phyloP scores from a whole-genome alignment of 73 alveolate genomes.

The Tetrahymena elliotti region DNA sequence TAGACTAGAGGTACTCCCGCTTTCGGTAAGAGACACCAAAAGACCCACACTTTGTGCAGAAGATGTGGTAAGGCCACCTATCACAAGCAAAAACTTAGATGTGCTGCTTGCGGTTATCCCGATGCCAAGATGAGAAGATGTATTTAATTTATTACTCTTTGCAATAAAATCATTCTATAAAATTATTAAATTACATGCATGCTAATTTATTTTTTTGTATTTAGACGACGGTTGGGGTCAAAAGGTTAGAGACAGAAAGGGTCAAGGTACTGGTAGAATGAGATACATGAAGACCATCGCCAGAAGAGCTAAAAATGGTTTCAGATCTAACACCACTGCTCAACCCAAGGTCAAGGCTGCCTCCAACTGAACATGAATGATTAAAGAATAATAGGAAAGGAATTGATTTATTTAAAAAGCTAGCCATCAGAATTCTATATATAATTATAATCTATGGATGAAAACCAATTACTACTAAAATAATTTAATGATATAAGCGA shows the following conservation, averaged over 20 bases:
- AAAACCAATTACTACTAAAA: background rate
- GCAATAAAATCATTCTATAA: background rate
- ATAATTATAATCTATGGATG: background rate
- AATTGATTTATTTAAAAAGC: background rate
- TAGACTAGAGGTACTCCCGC: slow-evolving; percentile 80
- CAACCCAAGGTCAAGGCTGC: slow-evolving; percentile 37
- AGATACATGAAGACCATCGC: slow-evolving; percentile 67
- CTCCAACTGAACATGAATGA: background rate
- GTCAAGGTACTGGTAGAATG: slow-evolving; percentile 82
- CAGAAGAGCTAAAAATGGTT: slow-evolving; percentile 84
- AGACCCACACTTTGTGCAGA: slow-evolving; percentile 78
- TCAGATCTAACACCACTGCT: slow-evolving; percentile 73
- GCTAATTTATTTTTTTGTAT: background rate
- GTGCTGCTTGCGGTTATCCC: slow-evolving; percentile 67
- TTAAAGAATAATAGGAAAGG: background rate
- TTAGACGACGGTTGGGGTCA: slow-evolving; percentile 67
- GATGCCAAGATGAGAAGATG: slow-evolving; percentile 67
- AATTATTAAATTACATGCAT: background rate
- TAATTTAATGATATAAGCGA: background rate
- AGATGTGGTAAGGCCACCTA: slow-evolving; percentile 61
- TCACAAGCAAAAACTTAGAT: slow-evolving; percentile 65
- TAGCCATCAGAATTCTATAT: background rate
- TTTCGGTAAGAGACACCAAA: slow-evolving; percentile 60
- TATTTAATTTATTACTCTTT: background rate
- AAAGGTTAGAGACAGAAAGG: slow-evolving; percentile 61